Evolutionary conservation across 805 yeast genomes (phyloP).

Genomic region (Starmerella ratchasimensis): DNA sequence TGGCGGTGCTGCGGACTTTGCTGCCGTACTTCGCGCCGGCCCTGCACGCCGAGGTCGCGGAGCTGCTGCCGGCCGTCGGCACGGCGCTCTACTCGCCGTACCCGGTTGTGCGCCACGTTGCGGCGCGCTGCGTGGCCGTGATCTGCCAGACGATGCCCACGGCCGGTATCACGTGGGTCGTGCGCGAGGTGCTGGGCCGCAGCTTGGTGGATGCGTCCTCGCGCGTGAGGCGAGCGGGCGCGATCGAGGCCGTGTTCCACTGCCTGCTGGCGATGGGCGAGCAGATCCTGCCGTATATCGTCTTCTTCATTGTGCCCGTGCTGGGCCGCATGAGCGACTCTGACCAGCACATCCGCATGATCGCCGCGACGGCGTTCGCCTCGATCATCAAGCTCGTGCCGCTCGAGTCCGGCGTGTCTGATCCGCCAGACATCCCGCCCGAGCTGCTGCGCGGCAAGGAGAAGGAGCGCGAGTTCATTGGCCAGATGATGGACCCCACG

Average conservation of each 20-base stretch:
- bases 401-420: conserved; percentile 91
- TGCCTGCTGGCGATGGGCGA: conserved; percentile 74
- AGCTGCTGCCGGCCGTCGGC: conserved; percentile 39
- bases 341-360: conserved; percentile 68
- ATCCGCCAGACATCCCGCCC: conserved; percentile 80
- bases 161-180: conserved; percentile 60
- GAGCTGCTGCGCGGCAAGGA: conserved; percentile 80
- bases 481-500: conserved; percentile 95
- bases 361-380: conserved; percentile 95
- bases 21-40: conserved; percentile 43
- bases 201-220: conserved; percentile 64
- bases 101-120: conserved; percentile 77
- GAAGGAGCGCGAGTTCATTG: conserved; percentile 82
- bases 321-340: conserved; percentile 97
- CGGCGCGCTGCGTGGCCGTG: conserved; percentile 78
- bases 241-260: conserved; percentile 82
- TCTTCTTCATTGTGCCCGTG: conserved; percentile 89
- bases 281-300: conserved; percentile 82
- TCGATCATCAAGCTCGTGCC: conserved; percentile 91
- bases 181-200: conserved; percentile 57
- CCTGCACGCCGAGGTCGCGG: conserved; percentile 33
- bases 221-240: conserved; percentile 72
- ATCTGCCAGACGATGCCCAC: conserved; percentile 58
- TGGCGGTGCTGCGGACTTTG: conserved; percentile 68
- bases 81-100: conserved; percentile 49